Conservation (phyloP, 176 grass and related monocot species). For the Saccharum officinarum region DNA sequence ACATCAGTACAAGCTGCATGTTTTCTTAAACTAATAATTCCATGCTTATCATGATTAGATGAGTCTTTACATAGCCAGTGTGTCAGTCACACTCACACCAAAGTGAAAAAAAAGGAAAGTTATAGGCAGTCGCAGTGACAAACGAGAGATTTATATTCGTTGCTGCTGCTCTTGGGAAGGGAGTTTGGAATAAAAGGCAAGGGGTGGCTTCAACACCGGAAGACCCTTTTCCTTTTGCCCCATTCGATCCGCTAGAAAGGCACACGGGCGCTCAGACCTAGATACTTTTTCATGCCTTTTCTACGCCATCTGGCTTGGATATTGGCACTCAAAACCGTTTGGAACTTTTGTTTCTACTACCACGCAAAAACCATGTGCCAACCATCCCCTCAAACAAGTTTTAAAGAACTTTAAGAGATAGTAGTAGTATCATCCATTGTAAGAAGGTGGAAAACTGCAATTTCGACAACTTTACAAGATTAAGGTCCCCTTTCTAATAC, state of each 20-base stretch:
- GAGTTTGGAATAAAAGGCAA: conserved; percentile 10
- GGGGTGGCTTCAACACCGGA: conserved; percentile 31
- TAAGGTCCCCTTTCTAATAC: too few relatives aligned
- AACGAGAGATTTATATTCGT: conserved; percentile 33
- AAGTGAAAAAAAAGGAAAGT: background rate
- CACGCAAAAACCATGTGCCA: too few relatives aligned
- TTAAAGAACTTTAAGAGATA: too few relatives aligned
- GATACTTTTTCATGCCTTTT: background rate
- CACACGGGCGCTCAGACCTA: conserved; percentile 19
- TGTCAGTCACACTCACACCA: too few relatives aligned
- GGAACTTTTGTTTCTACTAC: background rate
- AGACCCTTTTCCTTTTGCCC: conserved; percentile 11
- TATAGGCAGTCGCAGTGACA: background rate
- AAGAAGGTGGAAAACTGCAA: too few relatives aligned
- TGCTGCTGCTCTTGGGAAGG: conserved; percentile 16
- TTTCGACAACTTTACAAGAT: too few relatives aligned
- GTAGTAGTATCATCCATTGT: too few relatives aligned
- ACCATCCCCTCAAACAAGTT: too few relatives aligned
- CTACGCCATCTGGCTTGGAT: background rate
- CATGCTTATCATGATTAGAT: conserved; percentile 34
- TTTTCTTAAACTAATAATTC: conserved; percentile 44
- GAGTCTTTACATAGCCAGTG: conserved; percentile 44
- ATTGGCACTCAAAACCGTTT: too few relatives aligned
- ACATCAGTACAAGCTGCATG: background rate
- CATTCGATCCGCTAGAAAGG: conserved; percentile 43